Percentiles rank a stretch among this genome's conserved stretches.
phyloP scores from a whole-genome alignment of 352 stramenopile genomes.

The Elongisporangium prolatum region DNA sequence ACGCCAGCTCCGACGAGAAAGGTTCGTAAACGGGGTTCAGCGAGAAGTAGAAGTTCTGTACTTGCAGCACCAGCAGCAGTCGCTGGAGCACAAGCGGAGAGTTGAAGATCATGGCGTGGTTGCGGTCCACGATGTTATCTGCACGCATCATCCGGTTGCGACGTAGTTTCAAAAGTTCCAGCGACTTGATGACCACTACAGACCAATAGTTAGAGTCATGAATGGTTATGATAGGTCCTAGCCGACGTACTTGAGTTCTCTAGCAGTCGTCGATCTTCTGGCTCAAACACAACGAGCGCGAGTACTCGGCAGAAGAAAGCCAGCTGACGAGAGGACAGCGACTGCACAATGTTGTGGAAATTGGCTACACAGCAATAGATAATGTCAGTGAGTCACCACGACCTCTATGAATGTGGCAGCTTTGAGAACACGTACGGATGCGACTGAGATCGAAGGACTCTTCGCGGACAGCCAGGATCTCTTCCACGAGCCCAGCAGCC shows the following conservation, averaged over 20 bases:
- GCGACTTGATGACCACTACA: slow-evolving; percentile 90
- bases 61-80: slow-evolving; percentile 64
- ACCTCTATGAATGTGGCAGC: too few relatives aligned
- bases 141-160: slow-evolving; percentile 68
- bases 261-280: slow-evolving; percentile 90
- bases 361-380: slow-evolving; percentile 49
- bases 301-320: slow-evolving; percentile 96
- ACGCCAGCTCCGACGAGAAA: slow-evolving; percentile 77
- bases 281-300: slow-evolving; percentile 93
- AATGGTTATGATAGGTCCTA: background rate
- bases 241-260: slow-evolving; percentile 80
- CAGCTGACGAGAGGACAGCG: slow-evolving; percentile 89
- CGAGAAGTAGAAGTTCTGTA: slow-evolving; percentile 86
- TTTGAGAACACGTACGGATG: slow-evolving; percentile 46
- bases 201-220: background rate
- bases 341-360: slow-evolving; percentile 87
- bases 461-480: slow-evolving; percentile 88
- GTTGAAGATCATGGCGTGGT: slow-evolving; percentile 92
- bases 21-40: slow-evolving; percentile 79
- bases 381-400: too few relatives aligned
- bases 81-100: slow-evolving; percentile 66
- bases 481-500: slow-evolving; percentile 88
- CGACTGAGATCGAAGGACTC: slow-evolving; percentile 73
- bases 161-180: slow-evolving; percentile 89
- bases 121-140: slow-evolving; percentile 89